phyloP scores from a whole-genome alignment of 768 basidiomycete species.

The Omphalotus guepiniiformis region DNA sequence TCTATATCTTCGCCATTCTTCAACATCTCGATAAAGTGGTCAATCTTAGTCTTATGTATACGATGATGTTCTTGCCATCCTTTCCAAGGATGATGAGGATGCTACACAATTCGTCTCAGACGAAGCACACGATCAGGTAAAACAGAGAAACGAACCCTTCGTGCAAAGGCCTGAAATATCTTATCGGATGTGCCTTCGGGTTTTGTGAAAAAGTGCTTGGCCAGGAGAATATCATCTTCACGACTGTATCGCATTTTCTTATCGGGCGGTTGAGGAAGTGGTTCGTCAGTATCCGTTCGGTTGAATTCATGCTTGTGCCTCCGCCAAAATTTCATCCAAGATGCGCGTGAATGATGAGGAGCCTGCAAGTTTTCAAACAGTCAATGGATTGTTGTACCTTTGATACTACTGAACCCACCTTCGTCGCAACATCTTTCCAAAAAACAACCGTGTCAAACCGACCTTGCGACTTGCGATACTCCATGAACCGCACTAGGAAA shows the following conservation, averaged over 20 bases:
- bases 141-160: slow-evolving; percentile 43
- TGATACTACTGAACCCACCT: slow-evolving; percentile 42
- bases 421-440: slow-evolving; percentile 73
- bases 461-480: slow-evolving; percentile 71
- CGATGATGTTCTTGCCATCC: slow-evolving; percentile 92
- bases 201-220: slow-evolving; percentile 66
- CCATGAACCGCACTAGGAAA: slow-evolving; percentile 73
- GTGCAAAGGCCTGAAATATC: slow-evolving; percentile 78
- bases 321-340: slow-evolving; percentile 93
- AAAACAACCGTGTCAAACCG: slow-evolving; percentile 71
- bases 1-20: slow-evolving; percentile 50
- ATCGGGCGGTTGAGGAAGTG: slow-evolving; percentile 70
- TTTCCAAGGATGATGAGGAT: slow-evolving; percentile 90
- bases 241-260: slow-evolving; percentile 88
- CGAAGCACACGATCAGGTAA: slow-evolving; percentile 1
- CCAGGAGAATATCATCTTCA: slow-evolving; percentile 74
- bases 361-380: slow-evolving; percentile 41
- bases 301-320: slow-evolving; percentile 83
- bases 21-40: slow-evolving; percentile 67
- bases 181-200: slow-evolving; percentile 82
- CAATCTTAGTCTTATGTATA: slow-evolving; percentile 84
- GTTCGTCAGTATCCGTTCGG: slow-evolving; percentile 60
- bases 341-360: slow-evolving; percentile 86
- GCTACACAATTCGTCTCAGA: too few relatives aligned
- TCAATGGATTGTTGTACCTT: background rate